phyloP scores from a whole-genome alignment of 306 rosid species.

The Ziziphus jujuba region DNA sequence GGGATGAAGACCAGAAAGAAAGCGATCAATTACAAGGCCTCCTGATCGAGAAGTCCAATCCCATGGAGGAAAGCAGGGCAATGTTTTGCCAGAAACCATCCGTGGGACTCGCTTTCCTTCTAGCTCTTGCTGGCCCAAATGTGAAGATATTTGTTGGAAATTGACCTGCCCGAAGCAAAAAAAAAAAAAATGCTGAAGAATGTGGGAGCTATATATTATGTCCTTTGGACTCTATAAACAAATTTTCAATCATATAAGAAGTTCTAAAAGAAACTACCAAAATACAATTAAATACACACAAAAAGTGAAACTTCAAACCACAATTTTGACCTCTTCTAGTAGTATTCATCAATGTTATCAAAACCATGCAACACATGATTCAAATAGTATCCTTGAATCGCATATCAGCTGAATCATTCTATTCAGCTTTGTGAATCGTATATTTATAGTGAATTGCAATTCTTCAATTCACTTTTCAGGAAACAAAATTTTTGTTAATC shows the following conservation, averaged over 20 bases:
- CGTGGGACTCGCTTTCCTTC: conserved; percentile 97
- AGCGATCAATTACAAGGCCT: conserved; percentile 89
- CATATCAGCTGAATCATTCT: too few relatives aligned
- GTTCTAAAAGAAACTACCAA: too few relatives aligned
- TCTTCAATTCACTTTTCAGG: too few relatives aligned
- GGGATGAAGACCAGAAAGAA: conserved; percentile 93
- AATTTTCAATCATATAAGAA: too few relatives aligned
- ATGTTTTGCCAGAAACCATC: conserved; percentile 96
- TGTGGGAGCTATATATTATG: neutral
- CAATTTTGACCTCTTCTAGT: neutral
- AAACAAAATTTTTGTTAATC: too few relatives aligned
- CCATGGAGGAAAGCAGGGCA: conserved; percentile 95
- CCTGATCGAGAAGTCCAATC: conserved; percentile 95
- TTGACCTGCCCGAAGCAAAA: conserved; percentile 68
- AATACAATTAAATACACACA: too few relatives aligned
- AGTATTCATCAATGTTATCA: too few relatives aligned
- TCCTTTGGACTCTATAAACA: too few relatives aligned
- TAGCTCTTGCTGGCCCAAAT: conserved; percentile 92
- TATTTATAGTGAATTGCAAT: too few relatives aligned
- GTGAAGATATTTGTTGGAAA: conserved; percentile 93
- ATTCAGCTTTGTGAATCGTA: too few relatives aligned
- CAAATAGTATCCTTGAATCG: too few relatives aligned
- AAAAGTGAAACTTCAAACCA: neutral
- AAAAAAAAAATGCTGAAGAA: conserved; percentile 12
- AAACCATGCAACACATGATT: too few relatives aligned